Percentiles rank a stretch among this genome's conserved stretches.
Evolutionary conservation across 1,284 basidiomycete genomes (phyloP).

Genomic region (Ganoderma boninense): DNA sequence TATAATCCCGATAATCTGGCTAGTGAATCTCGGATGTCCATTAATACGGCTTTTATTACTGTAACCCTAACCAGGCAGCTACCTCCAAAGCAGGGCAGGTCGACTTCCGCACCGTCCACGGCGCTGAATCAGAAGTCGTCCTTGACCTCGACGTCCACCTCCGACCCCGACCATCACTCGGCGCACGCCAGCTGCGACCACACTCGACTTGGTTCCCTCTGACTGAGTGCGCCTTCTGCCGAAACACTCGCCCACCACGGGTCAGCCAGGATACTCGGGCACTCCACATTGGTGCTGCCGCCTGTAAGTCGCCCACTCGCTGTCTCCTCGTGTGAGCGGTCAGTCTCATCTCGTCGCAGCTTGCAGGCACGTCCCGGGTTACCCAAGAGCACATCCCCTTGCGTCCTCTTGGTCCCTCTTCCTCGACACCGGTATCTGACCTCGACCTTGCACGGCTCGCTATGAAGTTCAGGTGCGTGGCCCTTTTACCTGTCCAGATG

Average conservation of each 20-base stretch:
- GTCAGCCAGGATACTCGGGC: slow-evolving; percentile 40
- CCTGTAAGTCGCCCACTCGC: background rate
- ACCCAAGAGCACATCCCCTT: slow-evolving; percentile 40
- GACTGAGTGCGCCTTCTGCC: background rate
- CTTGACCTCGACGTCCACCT: background rate
- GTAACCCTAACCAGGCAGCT: too few species aligned
- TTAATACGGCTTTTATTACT: too few species aligned
- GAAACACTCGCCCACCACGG: background rate
- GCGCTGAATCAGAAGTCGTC: too few species aligned
- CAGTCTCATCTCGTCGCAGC: slow-evolving; percentile 8
- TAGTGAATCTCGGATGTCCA: too few species aligned
- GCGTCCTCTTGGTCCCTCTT: slow-evolving; percentile 33
- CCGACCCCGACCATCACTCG: background rate
- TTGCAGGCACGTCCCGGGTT: slow-evolving; percentile 24
- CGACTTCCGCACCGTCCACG: too few species aligned
- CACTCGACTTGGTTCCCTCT: background rate
- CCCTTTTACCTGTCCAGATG: background rate
- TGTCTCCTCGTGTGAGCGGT: slow-evolving; percentile 6
- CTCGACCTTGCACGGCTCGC: slow-evolving; percentile 27
- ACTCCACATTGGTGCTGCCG: too few species aligned
- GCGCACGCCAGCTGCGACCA: background rate
- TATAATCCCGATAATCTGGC: background rate
- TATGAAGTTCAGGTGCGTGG: slow-evolving; percentile 59
- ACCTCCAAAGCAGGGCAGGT: too few species aligned
- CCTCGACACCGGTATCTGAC: slow-evolving; percentile 10